These are phyloP conservation scores for Neoarthrinium moseri DNA, from an alignment of 2,329 filamentous ascomycete genomes.

Conservation along the genomic window DNA sequence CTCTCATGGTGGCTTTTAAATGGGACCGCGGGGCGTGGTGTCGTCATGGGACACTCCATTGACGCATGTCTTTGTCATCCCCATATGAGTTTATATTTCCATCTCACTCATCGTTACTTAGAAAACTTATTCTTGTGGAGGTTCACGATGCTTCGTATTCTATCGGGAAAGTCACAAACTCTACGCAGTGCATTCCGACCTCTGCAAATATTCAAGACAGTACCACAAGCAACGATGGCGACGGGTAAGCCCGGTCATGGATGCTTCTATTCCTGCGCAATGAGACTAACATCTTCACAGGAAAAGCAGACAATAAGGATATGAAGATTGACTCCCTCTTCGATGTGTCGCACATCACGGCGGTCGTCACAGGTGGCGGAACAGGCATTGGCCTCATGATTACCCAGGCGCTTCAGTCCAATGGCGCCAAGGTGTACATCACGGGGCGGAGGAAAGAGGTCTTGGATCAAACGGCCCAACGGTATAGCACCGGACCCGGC, in stretches of 20 bases:
- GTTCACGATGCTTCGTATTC: not conserved
- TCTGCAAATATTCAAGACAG: not conserved
- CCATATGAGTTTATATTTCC: no score
- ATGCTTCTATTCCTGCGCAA: not conserved
- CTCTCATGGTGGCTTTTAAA: no score
- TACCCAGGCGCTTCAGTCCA: constrained; percentile 14
- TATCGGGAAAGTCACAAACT: not conserved
- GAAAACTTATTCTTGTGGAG: not conserved
- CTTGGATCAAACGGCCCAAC: constrained; percentile 10
- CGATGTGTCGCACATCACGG: constrained; percentile 9
- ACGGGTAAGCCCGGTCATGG: not conserved
- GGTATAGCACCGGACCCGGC: constrained; percentile 9
- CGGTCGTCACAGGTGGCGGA: constrained; percentile 14
- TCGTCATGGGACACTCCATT: no score
- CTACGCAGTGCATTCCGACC: constrained; percentile 8
- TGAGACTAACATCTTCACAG: not conserved
- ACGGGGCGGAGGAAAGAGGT: constrained; percentile 15
- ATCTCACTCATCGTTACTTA: no score
- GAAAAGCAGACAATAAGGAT: constrained; percentile 6
- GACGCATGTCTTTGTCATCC: no score
- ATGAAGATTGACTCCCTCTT: constrained; percentile 9
- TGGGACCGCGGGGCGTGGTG: constrained; percentile 5
- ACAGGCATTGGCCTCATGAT: constrained; percentile 15
- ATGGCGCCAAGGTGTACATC: constrained; percentile 20
- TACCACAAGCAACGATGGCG: constrained; percentile 8